Conservation (phyloP, 148 eudicot genomes). For the Cornus florida region DNA sequence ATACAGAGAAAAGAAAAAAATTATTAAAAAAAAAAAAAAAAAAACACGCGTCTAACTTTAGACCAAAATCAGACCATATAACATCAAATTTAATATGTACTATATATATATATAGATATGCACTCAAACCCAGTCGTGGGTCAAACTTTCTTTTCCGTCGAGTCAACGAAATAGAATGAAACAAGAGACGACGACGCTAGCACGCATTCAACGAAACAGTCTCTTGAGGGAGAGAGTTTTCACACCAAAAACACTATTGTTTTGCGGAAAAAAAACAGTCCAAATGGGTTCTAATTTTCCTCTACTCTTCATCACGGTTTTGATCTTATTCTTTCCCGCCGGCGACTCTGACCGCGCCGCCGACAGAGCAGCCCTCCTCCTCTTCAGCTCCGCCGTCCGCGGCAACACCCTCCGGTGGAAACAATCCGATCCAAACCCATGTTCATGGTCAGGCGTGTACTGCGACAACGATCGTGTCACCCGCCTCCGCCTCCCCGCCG, state of each 20-base stretch:
- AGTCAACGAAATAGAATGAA: not conserved
- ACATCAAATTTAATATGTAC: no score
- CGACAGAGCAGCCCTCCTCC: constrained; percentile 41
- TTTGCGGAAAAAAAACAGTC: not conserved
- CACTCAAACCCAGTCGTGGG: no score
- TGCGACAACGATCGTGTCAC: constrained; percentile 34
- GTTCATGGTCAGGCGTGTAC: constrained; percentile 39
- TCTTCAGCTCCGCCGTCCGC: constrained; percentile 24
- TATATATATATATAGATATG: no score
- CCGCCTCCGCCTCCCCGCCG: constrained; percentile 42
- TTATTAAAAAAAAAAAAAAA: no score
- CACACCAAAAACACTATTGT: not conserved
- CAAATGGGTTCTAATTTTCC: constrained; percentile 6
- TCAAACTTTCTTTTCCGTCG: not conserved
- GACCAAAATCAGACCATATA: no score
- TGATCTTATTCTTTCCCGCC: constrained; percentile 6
- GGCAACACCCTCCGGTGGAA: constrained; percentile 35
- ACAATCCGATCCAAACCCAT: constrained; percentile 17
- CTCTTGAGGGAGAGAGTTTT: not conserved
- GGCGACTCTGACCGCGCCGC: constrained; percentile 19
- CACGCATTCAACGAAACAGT: not conserved
- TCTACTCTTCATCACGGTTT: constrained; percentile 8
- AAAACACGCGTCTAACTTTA: no score
- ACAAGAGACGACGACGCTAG: not conserved
- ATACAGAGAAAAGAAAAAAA: no score